Percentiles rank a stretch among this genome's conserved stretches.
Conservation (phyloP, 73 alveolate species). For the Durusdinium trenchii region DNA sequence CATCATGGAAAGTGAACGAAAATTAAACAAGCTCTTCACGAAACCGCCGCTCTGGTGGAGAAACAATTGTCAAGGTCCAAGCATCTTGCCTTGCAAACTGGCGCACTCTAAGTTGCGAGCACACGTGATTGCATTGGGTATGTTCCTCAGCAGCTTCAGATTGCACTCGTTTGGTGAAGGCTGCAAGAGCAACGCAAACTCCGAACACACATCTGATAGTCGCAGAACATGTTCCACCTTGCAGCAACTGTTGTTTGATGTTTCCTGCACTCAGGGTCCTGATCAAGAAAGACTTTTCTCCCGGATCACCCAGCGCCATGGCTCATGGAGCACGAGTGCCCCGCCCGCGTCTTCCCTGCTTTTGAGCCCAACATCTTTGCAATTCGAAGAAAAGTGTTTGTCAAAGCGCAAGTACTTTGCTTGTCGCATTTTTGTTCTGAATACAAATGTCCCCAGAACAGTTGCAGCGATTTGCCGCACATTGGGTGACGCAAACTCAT, state of each 20-base stretch:
- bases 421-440: too few relatives aligned
- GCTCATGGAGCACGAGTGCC: slow-evolving; percentile 47
- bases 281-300: slow-evolving; percentile 27
- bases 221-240: neutral
- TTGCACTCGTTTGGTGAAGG: neutral
- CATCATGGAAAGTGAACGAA: neutral
- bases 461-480: too few relatives aligned
- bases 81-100: neutral
- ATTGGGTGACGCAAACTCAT: too few relatives aligned
- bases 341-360: neutral
- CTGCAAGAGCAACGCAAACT: neutral
- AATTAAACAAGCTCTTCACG: neutral
- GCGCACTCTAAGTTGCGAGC: neutral
- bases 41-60: neutral
- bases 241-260: neutral
- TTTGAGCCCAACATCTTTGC: slow-evolving; percentile 46
- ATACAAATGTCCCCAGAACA: too few relatives aligned
- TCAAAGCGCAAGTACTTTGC: too few relatives aligned
- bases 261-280: neutral
- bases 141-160: slow-evolving; percentile 14
- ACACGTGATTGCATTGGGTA: slow-evolving; percentile 85
- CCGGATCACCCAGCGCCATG: slow-evolving; percentile 2
- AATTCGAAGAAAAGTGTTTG: too few relatives aligned
- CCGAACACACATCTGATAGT: neutral
- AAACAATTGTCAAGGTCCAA: neutral